Conservation (phyloP, 768 basidiomycete genomes). For the Tylopilus intermedius region DNA sequence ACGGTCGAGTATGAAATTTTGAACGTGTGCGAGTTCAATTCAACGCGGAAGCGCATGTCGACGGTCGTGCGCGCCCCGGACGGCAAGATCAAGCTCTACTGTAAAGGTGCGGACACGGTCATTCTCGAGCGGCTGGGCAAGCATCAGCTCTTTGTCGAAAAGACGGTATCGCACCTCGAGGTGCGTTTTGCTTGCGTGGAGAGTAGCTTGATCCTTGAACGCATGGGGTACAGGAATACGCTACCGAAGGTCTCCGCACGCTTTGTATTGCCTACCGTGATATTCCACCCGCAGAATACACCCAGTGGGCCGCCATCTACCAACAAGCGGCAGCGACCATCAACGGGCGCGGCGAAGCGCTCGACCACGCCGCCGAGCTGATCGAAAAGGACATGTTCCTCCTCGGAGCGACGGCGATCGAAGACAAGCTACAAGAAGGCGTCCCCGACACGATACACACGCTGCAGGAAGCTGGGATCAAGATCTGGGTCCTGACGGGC, state of each 20-base stretch:
- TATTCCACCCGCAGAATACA: conserved; percentile 85
- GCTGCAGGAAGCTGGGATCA: conserved; percentile 96
- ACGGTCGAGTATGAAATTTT: conserved; percentile 82
- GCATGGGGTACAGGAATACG: conserved; percentile 65
- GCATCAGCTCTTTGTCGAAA: conserved; percentile 79
- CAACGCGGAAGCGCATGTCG: conserved; percentile 96
- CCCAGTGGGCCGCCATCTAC: conserved; percentile 83
- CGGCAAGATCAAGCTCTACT: conserved; percentile 90
- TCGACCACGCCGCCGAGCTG: conserved; percentile 90
- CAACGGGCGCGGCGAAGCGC: conserved; percentile 89
- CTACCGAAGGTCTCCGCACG: conserved; percentile 93
- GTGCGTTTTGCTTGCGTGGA: conserved; percentile 35
- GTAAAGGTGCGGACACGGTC: conserved; percentile 97
- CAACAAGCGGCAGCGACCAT: conserved; percentile 92
- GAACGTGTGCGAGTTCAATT: conserved; percentile 99
- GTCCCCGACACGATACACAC: conserved; percentile 98
- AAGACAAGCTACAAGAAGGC: conserved; percentile 97
- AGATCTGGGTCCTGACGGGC: conserved; percentile 98
- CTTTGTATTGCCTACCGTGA: conserved; percentile 96
- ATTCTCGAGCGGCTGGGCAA: conserved; percentile 90
- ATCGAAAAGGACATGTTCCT: conserved; percentile 93
- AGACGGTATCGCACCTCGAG: conserved; percentile 86
- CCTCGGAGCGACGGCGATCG: conserved; percentile 95
- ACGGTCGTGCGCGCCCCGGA: conserved; percentile 83
- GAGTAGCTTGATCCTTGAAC: background rate